Evolutionary conservation across 768 basidiomycete genomes (phyloP).

Genomic region (Sporobolomyces phaffii): DNA sequence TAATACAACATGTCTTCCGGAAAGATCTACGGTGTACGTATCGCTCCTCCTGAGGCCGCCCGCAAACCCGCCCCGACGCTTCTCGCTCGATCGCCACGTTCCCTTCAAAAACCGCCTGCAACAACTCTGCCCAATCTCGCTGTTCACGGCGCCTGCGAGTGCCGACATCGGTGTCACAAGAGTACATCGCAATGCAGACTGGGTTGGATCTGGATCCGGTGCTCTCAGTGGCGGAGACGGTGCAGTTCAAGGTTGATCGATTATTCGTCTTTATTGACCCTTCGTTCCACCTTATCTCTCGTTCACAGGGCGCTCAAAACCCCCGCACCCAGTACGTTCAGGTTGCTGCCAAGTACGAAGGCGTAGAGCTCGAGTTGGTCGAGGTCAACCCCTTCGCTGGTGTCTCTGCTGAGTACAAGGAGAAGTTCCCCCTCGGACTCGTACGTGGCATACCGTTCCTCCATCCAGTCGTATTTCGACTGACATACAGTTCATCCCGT

Average conservation of each 20-base stretch:
- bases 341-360: slow-evolving; percentile 39
- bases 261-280: neutral
- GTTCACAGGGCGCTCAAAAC: slow-evolving; percentile 22
- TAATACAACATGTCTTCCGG: slow-evolving; percentile 7
- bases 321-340: slow-evolving; percentile 29
- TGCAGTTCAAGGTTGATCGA: slow-evolving; percentile 27
- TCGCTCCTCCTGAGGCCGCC: neutral
- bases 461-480: too few relatives aligned
- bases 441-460: slow-evolving; percentile 18
- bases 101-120: neutral
- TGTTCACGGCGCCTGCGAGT: neutral
- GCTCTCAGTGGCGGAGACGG: too few relatives aligned
- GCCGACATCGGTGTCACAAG: too few relatives aligned
- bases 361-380: slow-evolving; percentile 38
- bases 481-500: slow-evolving; percentile 25
- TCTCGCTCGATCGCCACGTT: neutral
- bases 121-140: neutral
- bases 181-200: too few relatives aligned
- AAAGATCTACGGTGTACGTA: slow-evolving; percentile 33
- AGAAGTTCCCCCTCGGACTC: slow-evolving; percentile 55
- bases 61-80: neutral
- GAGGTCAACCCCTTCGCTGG: slow-evolving; percentile 30
- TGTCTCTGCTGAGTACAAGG: slow-evolving; percentile 44
- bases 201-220: too few relatives aligned
- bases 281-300: too few relatives aligned